Percentiles rank a stretch among this genome's conserved stretches.
Conservation (phyloP, 1,284 basidiomycete species). For the Peniophora sp. region DNA sequence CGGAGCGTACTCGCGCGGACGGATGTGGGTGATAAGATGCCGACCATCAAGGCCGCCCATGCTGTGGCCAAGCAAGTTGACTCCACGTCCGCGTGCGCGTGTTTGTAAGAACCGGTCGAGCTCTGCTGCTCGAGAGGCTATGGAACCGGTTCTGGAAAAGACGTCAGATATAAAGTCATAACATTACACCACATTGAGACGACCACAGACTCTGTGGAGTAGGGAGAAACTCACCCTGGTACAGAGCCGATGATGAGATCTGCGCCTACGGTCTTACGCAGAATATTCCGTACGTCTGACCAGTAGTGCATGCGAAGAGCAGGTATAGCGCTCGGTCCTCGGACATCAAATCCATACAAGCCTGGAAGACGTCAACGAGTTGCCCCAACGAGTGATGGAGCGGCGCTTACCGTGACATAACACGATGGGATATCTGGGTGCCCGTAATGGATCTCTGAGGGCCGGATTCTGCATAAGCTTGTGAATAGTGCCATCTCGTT, state of each 20-base stretch:
- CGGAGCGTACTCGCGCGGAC: conserved; percentile 79
- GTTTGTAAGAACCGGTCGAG: conserved; percentile 71
- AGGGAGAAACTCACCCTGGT: conserved; percentile 59
- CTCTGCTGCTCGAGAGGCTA: conserved; percentile 74
- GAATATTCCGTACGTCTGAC: conserved; percentile 80
- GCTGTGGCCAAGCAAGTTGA: conserved; percentile 94
- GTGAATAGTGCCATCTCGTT: conserved; percentile 52
- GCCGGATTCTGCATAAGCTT: conserved; percentile 65
- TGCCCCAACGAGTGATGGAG: conserved; percentile 6
- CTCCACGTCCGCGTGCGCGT: conserved; percentile 59
- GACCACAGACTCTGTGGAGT: not conserved
- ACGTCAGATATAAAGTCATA: too few species aligned
- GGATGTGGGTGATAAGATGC: conserved; percentile 82
- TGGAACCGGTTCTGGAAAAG: conserved; percentile 76
- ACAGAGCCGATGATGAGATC: conserved; percentile 96
- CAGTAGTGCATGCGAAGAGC: conserved; percentile 90
- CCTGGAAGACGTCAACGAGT: conserved; percentile 38
- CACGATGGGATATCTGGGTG: conserved; percentile 85
- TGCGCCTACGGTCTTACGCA: conserved; percentile 79
- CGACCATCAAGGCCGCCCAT: conserved; percentile 97
- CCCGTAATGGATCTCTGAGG: conserved; percentile 67
- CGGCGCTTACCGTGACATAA: conserved; percentile 79
- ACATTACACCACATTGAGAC: too few species aligned
- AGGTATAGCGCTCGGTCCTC: conserved; percentile 71
- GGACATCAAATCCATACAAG: conserved; percentile 90